Evolutionary conservation across 1,284 basidiomycete genomes (phyloP), one percentile per base, ranked within the genome.

Genomic region (Coriolopsis trogii): DNA sequence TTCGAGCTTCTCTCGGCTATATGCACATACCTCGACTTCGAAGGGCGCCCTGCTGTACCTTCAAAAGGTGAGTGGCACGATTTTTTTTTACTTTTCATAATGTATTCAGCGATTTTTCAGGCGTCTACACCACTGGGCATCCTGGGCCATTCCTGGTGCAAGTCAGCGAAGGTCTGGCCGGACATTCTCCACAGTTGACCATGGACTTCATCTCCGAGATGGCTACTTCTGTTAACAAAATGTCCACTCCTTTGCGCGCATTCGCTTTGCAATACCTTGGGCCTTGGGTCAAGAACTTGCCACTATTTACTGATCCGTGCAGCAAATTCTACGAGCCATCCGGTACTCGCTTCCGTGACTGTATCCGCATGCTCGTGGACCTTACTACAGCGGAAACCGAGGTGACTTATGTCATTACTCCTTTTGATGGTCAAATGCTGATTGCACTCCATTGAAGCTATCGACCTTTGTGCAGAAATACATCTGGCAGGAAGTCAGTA

Each of bases 201-300:
- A 74, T 95, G 18, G 92, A 95, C 67, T 92, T 95, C 71, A 75
- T 95, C 49, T 83, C 85, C 18, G 93, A 95, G 70, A 89, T 94
- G 42, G 82, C 83, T 24, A 76, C 81, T 4, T 78, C 81, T 23
- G 80, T 90, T 68, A 79, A 83, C 50, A 83, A 82, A 65, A 62
- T 71, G 4, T 68, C 74, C 6, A 68, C 67, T 2, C 55, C 79
- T 1, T 84, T 85, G 49, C 83, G 86, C 47, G 81, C 90, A 24
- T 81, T 80, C 46, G 92, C 86, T 62, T 68, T 94, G 16, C 83
- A 88, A 54, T 94, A 93, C 63, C 79, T 95, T 73, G 81, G 80
- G 38, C 91, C 93, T 2, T 96, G 93, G 93, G 78, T 95, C 40
- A 84, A 80, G 66, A 94, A 95, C 63, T 73, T 96, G 2, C 75